phyloP scores from a whole-genome alignment of 2,329 filamentous ascomycete genomes.

The Alternaria conjuncta region DNA sequence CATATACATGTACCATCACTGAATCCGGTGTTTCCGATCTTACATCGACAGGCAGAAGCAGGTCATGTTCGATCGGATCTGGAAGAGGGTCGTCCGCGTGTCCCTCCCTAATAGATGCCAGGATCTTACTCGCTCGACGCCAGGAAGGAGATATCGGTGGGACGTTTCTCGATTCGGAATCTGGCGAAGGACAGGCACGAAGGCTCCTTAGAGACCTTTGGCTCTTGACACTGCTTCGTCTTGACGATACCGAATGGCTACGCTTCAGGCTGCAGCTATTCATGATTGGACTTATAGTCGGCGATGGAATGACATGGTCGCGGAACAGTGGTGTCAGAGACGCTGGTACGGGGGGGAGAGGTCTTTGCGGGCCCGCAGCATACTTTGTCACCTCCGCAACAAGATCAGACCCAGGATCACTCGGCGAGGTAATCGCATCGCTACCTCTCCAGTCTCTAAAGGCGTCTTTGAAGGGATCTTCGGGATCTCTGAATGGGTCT shows the following conservation, averaged over 20 bases:
- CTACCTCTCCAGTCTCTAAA: constrained; percentile 6
- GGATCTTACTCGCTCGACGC: constrained; percentile 6
- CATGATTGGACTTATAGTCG: constrained; percentile 26
- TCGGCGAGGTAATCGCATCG: constrained; percentile 10
- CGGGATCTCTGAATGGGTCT: constrained; percentile 13
- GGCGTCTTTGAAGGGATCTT: background rate
- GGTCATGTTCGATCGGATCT: constrained; percentile 38
- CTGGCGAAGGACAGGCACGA: constrained; percentile 22
- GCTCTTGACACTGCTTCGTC: constrained; percentile 18
- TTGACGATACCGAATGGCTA: constrained; percentile 8
- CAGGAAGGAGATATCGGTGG: constrained; percentile 33
- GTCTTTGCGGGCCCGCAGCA: constrained; percentile 8
- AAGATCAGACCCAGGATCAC: constrained; percentile 17
- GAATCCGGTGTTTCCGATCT: constrained; percentile 39
- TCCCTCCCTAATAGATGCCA: constrained; percentile 14
- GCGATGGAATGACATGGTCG: constrained; percentile 28
- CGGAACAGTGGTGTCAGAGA: background rate
- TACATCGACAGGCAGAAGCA: constrained; percentile 37
- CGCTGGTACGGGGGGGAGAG: background rate
- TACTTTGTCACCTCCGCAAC: constrained; percentile 23
- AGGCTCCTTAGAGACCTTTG: constrained; percentile 22
- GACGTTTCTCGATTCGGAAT: constrained; percentile 24
- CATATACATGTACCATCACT: constrained; percentile 34
- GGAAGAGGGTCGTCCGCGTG: constrained; percentile 25
- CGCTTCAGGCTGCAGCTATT: constrained; percentile 12